Percentiles rank a stretch among this genome's conserved stretches.
Conservation (phyloP, 306 rosid genomes). For the Acacia confusa region DNA sequence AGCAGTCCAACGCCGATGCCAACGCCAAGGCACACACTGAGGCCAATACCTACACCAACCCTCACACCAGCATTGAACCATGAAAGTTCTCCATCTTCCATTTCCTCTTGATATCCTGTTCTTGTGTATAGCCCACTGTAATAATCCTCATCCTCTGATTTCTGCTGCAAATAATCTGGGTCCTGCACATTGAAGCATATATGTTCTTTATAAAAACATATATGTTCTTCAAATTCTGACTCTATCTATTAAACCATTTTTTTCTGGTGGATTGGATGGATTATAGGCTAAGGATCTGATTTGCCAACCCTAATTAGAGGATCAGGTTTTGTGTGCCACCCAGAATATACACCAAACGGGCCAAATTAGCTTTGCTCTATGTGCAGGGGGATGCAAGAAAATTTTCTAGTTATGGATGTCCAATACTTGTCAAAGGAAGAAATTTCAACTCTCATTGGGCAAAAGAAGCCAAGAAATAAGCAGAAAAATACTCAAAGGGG, state of each 20-base stretch:
- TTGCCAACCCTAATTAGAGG: not conserved
- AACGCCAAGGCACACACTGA: conserved; percentile 77
- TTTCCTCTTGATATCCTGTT: conserved; percentile 49
- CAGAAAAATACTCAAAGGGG: not conserved
- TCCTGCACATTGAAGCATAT: conserved; percentile 36
- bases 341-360: not conserved
- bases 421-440: not conserved
- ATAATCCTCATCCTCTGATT: conserved; percentile 50
- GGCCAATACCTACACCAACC: conserved; percentile 81
- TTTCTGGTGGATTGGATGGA: not conserved
- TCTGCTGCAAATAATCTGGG: conserved; percentile 34
- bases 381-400: not conserved
- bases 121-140: conserved; percentile 38
- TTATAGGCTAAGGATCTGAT: not conserved
- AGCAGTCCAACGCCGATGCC: conserved; percentile 82
- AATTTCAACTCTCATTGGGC: not conserved
- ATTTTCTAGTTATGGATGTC: not conserved
- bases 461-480: not conserved
- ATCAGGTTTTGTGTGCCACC: not conserved
- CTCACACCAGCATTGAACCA: conserved; percentile 88
- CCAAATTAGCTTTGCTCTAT: not conserved
- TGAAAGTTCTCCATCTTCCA: conserved; percentile 81
- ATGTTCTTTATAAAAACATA: not conserved
- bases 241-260: not conserved
- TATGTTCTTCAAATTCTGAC: conserved; percentile 10